Evolutionary conservation across 495 filamentous ascomycete species (phyloP).

Genomic region (Symbiotaphrina buchneri): DNA sequence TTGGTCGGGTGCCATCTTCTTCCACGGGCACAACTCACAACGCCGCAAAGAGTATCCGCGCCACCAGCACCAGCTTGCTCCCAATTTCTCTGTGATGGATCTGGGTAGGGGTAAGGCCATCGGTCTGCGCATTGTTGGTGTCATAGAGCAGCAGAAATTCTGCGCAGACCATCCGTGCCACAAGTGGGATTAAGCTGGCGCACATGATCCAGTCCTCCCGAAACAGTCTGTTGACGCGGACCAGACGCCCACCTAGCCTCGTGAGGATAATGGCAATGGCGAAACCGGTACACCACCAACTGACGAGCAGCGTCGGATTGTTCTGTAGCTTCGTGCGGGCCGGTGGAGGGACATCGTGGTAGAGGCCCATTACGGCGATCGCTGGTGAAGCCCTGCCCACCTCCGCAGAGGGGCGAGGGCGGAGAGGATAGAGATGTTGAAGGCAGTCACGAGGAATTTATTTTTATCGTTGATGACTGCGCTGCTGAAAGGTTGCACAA

Average conservation of each 20-base stretch:
- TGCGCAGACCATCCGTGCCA: slow-evolving; percentile 63
- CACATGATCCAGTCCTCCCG: slow-evolving; percentile 74
- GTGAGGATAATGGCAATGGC: slow-evolving; percentile 60
- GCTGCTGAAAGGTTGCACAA: too few species aligned
- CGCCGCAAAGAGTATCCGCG: slow-evolving; percentile 42
- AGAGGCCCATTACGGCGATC: slow-evolving; percentile 11
- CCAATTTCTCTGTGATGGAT: slow-evolving; percentile 30
- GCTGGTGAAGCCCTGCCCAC: slow-evolving; percentile 1
- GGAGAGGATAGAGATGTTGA: too few species aligned
- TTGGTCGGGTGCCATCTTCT: neutral
- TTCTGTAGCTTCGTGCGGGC: slow-evolving; percentile 27
- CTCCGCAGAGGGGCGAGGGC: slow-evolving; percentile 4
- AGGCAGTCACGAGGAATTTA: too few species aligned
- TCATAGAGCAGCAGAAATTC: slow-evolving; percentile 68
- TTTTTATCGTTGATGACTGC: too few species aligned
- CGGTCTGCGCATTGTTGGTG: slow-evolving; percentile 57
- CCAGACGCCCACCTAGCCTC: slow-evolving; percentile 53
- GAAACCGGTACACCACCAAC: slow-evolving; percentile 84
- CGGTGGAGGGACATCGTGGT: slow-evolving; percentile 31
- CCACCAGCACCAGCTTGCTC: slow-evolving; percentile 39
- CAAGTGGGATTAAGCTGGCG: slow-evolving; percentile 53
- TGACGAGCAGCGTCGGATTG: slow-evolving; percentile 67
- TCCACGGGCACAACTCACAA: slow-evolving; percentile 26
- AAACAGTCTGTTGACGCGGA: slow-evolving; percentile 63
- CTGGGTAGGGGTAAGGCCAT: slow-evolving; percentile 19